Conservation (phyloP, 2,329 filamentous ascomycete genomes). For the Fusarium floridanum region DNA sequence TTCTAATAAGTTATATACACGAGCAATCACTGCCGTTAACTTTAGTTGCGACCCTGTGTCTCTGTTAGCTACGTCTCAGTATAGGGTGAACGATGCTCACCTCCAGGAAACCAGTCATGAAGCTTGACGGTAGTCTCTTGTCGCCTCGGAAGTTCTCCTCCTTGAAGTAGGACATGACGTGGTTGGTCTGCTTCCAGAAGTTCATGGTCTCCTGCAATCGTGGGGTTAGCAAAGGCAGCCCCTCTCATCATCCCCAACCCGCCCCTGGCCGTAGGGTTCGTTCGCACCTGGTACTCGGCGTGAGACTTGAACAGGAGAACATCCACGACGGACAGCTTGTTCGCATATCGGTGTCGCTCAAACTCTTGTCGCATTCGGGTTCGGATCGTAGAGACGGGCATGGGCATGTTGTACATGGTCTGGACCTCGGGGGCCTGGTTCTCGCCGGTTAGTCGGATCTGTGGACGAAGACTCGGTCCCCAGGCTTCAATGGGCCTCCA, state of each 20-base stretch:
- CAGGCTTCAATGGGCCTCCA: neutral
- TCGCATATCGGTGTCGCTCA: constrained; percentile 93
- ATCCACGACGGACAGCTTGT: constrained; percentile 88
- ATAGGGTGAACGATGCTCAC: constrained; percentile 62
- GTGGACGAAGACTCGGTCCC: neutral
- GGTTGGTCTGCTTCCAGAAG: constrained; percentile 97
- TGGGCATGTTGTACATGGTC: constrained; percentile 93
- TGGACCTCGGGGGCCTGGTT: constrained; percentile 93
- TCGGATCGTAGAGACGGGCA: constrained; percentile 88
- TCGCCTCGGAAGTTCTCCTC: constrained; percentile 82
- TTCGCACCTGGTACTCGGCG: constrained; percentile 88
- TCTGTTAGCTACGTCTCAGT: constrained; percentile 32
- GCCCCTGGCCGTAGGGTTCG: constrained; percentile 62
- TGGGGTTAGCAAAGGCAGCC: constrained; percentile 24
- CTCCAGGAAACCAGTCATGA: constrained; percentile 96
- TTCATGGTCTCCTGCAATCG: constrained; percentile 89
- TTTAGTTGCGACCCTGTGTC: constrained; percentile 68
- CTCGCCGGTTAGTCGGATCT: constrained; percentile 31
- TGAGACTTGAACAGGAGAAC: constrained; percentile 92
- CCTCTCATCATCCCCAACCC: constrained; percentile 39
- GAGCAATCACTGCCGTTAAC: constrained; percentile 43
- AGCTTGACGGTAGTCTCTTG: constrained; percentile 84
- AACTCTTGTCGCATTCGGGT: constrained; percentile 98
- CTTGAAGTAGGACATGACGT: constrained; percentile 97
- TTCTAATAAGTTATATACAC: constrained; percentile 55